Percentiles rank a stretch among this genome's conserved stretches.
Conservation (phyloP, 331 rosid genomes). For the Arachis monticola region DNA sequence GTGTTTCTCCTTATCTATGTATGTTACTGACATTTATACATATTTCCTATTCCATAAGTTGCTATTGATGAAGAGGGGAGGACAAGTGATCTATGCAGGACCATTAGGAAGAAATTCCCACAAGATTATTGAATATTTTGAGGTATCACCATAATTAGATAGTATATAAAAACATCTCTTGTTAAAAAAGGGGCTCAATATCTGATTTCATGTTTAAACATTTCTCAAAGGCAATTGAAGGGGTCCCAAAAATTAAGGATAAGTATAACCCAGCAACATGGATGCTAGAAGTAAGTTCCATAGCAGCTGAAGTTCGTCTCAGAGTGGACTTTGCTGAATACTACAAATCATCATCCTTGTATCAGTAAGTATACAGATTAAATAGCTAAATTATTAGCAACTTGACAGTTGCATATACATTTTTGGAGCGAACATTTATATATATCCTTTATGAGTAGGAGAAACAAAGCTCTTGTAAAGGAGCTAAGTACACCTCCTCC, state of each 20-base stretch:
- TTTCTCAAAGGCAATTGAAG: conserved; percentile 60
- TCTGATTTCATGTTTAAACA: conserved; percentile 12
- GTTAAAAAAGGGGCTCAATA: not conserved
- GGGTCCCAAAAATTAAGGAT: conserved; percentile 71
- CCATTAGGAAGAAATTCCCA: conserved; percentile 83
- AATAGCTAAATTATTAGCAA: not conserved
- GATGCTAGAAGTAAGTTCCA: conserved; percentile 91
- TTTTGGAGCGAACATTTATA: not conserved
- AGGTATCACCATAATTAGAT: conserved; percentile 52
- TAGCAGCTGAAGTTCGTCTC: conserved; percentile 74
- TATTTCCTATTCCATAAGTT: conserved; percentile 45
- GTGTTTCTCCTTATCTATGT: conserved; percentile 11
- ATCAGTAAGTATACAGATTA: conserved; percentile 58
- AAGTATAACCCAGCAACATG: conserved; percentile 94
- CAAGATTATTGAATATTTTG: conserved; percentile 75
- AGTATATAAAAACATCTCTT: not conserved
- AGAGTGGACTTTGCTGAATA: conserved; percentile 80
- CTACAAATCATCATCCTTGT: conserved; percentile 70
- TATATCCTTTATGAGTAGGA: conserved; percentile 48
- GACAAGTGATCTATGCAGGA: conserved; percentile 90
- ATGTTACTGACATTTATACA: not conserved
- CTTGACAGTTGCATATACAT: not conserved
- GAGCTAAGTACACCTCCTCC: conserved; percentile 66
- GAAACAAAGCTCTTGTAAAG: conserved; percentile 65
- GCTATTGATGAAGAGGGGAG: conserved; percentile 93